phyloP scores from a whole-genome alignment of 2,329 filamentous ascomycete genomes.

The Botrytis pseudocinerea region DNA sequence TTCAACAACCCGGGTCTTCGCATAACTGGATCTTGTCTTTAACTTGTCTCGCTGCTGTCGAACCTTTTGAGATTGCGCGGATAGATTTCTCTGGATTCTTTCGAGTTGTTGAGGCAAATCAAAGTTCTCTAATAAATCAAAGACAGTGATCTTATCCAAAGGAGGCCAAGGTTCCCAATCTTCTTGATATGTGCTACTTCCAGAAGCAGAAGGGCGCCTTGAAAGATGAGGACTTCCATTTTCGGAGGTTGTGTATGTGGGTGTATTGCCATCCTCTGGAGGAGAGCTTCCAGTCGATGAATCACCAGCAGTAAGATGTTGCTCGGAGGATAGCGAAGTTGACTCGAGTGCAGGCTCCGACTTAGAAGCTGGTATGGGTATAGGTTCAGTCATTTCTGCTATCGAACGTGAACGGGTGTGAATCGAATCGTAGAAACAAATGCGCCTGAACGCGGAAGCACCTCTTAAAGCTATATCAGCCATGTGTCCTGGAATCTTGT shows the following conservation, averaged over 20 bases:
- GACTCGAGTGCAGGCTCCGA: conserved; percentile 30
- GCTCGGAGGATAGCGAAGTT: conserved; percentile 32
- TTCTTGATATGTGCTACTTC: conserved; percentile 80
- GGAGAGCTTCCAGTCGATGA: conserved; percentile 51
- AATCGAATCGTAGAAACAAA: conserved; percentile 46
- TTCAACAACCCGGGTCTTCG: conserved; percentile 87
- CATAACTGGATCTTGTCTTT: conserved; percentile 71
- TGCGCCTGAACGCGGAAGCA: conserved; percentile 45
- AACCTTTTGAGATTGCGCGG: conserved; percentile 81
- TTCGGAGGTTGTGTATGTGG: conserved; percentile 49
- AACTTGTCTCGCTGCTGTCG: conserved; percentile 78
- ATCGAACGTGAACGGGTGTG: conserved; percentile 43
- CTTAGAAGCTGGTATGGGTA: conserved; percentile 41
- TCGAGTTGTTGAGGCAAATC: conserved; percentile 87
- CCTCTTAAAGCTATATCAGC: conserved; percentile 48
- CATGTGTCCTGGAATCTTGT: conserved; percentile 32
- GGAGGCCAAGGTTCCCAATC: conserved; percentile 87
- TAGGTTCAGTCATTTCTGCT: conserved; percentile 49
- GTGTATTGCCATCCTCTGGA: conserved; percentile 51
- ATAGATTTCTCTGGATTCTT: conserved; percentile 81
- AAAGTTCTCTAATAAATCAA: conserved; percentile 93
- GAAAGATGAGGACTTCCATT: conserved; percentile 63
- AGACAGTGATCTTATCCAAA: conserved; percentile 83
- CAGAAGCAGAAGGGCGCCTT: conserved; percentile 78
- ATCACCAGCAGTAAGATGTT: conserved; percentile 26